Evolutionary conservation across 1,139 yeast species (phyloP), one percentile per base, ranked within the genome.

Genomic region (Candida sanyaensis): DNA sequence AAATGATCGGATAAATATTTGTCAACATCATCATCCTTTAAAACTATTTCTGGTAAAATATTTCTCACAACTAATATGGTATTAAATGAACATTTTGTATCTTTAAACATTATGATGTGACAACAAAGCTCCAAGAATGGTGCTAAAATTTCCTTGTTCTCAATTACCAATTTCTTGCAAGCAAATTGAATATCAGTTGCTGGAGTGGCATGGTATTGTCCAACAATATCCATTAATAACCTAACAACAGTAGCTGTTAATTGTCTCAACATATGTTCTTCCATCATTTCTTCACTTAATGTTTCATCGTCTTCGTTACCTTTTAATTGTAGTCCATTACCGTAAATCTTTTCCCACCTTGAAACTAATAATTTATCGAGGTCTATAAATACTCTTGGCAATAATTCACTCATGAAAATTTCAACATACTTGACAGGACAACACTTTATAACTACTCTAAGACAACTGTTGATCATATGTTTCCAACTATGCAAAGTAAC

Each of bases 211-310:
- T 76, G 73, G 49, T 67, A 68, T 63, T 91, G 97, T 9, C 97
- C 96, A 29, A 88, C 88, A 47, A 91, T 76, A 64, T 93, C 99
- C 71, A 93, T 89, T 55, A 93, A 68, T 59, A 92, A 77, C 52
- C 98, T 73, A 39, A 88, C 97, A n/a, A 89, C 91, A 6, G 96
- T 91, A 1, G 96, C 96, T 0, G 98, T 91, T 47, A 93, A 77
- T 65, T 93, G 98, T 54, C 99, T 76, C 53, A 93, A 73, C 76
- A 93, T 78, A 64, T 93, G 97, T 63, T 93, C 99, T 57, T 93
- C 98, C 88, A 93, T 87, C 96, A 93, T 93, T 63, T 93, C 99
- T 61, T 92, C 97, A n/a, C 95, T 86, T 58, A 95, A 75, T 13
- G 90, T 86, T 49, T 86, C 95, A 57, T 89, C 96, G 52, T 85